Conservation (phyloP, 1,139 yeast species). For the Kluyveromyces sp. region DNA sequence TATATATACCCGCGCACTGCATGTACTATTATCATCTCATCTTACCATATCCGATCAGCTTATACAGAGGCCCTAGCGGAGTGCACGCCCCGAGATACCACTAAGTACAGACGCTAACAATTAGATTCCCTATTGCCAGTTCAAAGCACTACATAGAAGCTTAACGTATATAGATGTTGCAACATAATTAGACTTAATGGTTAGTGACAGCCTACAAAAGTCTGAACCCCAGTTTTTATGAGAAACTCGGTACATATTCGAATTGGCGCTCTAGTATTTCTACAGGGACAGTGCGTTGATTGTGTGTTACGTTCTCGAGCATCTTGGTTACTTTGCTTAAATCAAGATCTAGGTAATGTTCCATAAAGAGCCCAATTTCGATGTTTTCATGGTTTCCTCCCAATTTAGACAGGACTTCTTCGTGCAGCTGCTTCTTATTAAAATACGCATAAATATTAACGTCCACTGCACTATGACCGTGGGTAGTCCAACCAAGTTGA, state of each 20-base stretch:
- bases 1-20: neutral
- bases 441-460: conserved; percentile 75
- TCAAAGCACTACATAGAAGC: neutral
- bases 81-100: no score
- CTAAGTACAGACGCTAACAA: no score
- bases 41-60: no score
- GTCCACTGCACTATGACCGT: conserved; percentile 86
- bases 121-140: neutral
- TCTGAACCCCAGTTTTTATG: neutral
- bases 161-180: neutral
- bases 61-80: no score
- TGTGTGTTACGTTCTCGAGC: conserved; percentile 42
- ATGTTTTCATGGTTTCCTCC: conserved; percentile 79
- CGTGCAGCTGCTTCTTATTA: conserved; percentile 41
- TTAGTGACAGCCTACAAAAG: neutral
- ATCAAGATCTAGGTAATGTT: conserved; percentile 47
- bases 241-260: conserved; percentile 4
- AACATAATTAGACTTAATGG: neutral
- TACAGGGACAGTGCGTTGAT: conserved; percentile 26
- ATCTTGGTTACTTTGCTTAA: conserved; percentile 45
- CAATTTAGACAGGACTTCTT: conserved; percentile 41
- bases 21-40: neutral
- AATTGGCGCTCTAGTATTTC: neutral
- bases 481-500: conserved; percentile 81
- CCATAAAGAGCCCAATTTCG: conserved; percentile 72